phyloP scores from a whole-genome alignment of 805 yeast genomes.

The Pichia exigua region DNA sequence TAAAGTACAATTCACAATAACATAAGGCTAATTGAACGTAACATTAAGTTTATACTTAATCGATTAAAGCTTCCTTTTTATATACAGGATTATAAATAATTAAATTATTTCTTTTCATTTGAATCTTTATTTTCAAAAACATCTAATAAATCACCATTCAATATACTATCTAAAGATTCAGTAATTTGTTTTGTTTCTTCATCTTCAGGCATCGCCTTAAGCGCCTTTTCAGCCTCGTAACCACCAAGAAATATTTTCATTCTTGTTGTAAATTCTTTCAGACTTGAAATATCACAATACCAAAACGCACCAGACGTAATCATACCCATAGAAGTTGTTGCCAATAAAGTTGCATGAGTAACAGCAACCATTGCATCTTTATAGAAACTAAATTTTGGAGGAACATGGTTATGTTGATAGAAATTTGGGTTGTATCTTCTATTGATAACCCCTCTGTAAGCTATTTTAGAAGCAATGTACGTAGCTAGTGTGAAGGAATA shows the following conservation, averaged over 20 bases:
- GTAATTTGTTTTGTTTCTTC: slow-evolving; percentile 53
- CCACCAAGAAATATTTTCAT: slow-evolving; percentile 66
- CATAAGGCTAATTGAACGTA: too few relatives aligned
- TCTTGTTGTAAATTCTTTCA: slow-evolving; percentile 63
- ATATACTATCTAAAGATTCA: slow-evolving; percentile 25
- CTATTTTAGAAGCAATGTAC: slow-evolving; percentile 62
- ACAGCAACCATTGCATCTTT: slow-evolving; percentile 84
- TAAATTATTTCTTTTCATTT: background rate
- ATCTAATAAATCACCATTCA: slow-evolving; percentile 8
- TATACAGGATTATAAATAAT: background rate
- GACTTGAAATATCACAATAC: slow-evolving; percentile 63
- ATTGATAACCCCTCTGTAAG: slow-evolving; percentile 64
- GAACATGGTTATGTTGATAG: slow-evolving; percentile 80
- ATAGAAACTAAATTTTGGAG: slow-evolving; percentile 74
- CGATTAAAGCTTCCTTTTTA: background rate
- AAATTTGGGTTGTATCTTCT: slow-evolving; percentile 68
- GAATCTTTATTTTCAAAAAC: slow-evolving; percentile 2
- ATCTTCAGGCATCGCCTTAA: slow-evolving; percentile 43
- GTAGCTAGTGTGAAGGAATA: slow-evolving; percentile 68
- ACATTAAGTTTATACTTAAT: background rate
- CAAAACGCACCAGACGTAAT: slow-evolving; percentile 68
- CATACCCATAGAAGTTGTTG: slow-evolving; percentile 68
- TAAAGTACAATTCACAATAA: too few relatives aligned
- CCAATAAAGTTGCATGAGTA: slow-evolving; percentile 68
- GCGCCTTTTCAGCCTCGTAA: slow-evolving; percentile 43